Conservation (phyloP, 2,329 filamentous ascomycete genomes). For the Pseudonectria buxi region DNA sequence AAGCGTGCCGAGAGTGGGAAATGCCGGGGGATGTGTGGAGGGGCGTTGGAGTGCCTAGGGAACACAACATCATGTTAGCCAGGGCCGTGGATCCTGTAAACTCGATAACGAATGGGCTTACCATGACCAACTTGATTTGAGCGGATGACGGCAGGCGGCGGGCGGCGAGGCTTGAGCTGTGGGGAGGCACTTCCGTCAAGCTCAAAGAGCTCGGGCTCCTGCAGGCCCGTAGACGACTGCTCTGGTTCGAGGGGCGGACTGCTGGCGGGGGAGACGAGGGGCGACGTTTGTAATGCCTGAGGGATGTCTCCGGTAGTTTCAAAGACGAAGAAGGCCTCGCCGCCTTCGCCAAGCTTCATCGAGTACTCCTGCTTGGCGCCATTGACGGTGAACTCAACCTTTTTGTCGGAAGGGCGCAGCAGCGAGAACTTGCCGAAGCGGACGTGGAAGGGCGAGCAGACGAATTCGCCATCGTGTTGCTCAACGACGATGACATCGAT, state of each 20-base stretch:
- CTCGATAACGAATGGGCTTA: slow-evolving; percentile 10
- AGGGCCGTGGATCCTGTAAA: neutral
- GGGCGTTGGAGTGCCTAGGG: slow-evolving; percentile 42
- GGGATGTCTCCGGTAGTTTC: slow-evolving; percentile 89
- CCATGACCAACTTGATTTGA: slow-evolving; percentile 23
- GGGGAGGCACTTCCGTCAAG: slow-evolving; percentile 41
- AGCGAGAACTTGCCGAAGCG: slow-evolving; percentile 98
- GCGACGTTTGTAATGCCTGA: slow-evolving; percentile 89
- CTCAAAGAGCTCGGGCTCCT: slow-evolving; percentile 65
- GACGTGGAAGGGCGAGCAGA: slow-evolving; percentile 96
- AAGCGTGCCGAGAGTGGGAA: slow-evolving; percentile 37
- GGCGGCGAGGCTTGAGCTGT: slow-evolving; percentile 31
- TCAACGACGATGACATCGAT: slow-evolving; percentile 99
- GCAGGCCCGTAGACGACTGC: slow-evolving; percentile 34
- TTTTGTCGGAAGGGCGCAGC: slow-evolving; percentile 91
- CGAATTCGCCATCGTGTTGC: slow-evolving; percentile 81
- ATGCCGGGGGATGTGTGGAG: slow-evolving; percentile 47
- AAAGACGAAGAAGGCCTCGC: slow-evolving; percentile 98
- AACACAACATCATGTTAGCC: slow-evolving; percentile 4
- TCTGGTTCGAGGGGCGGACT: slow-evolving; percentile 62
- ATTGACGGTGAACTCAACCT: slow-evolving; percentile 97
- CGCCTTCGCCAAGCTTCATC: slow-evolving; percentile 97
- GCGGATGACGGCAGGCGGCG: slow-evolving; percentile 37
- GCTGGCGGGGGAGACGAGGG: slow-evolving; percentile 79
- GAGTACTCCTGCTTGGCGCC: slow-evolving; percentile 84